Evolutionary conservation across 441 rosid genomes (phyloP).

Genomic region (Populus trichocarpa): DNA sequence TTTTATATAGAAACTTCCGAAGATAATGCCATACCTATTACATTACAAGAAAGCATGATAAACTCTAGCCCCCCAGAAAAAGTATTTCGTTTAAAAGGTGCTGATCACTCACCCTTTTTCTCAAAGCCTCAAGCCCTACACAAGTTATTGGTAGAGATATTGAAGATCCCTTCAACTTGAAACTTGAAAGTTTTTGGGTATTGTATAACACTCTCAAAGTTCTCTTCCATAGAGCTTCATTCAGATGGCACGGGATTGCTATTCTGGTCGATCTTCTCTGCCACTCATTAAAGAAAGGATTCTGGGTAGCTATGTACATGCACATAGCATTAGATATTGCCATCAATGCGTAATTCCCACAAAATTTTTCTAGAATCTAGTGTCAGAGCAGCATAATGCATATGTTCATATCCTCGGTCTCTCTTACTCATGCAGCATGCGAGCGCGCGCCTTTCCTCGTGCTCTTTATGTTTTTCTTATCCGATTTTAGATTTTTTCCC

Average conservation of each 20-base stretch:
- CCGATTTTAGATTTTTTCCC: no score
- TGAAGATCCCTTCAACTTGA: constrained; percentile 39
- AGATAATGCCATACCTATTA: constrained; percentile 68
- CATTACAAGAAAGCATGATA: constrained; percentile 68
- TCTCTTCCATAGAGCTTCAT: neutral
- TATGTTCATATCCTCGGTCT: no score
- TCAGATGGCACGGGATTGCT: constrained; percentile 1
- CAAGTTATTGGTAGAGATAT: constrained; percentile 68
- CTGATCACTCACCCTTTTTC: constrained; percentile 96
- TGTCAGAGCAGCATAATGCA: neutral
- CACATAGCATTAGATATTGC: constrained; percentile 7
- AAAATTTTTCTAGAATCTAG: neutral
- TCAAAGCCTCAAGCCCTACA: constrained; percentile 96
- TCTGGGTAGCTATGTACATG: constrained; percentile 13
- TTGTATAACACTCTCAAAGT: neutral
- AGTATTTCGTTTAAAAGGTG: constrained; percentile 70
- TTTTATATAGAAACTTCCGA: constrained; percentile 73
- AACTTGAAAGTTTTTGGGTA: constrained; percentile 19
- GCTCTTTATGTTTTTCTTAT: neutral
- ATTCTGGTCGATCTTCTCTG: neutral
- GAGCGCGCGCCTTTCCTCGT: neutral
- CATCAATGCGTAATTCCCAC: neutral
- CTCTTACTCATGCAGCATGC: no score
- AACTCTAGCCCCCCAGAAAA: constrained; percentile 68
- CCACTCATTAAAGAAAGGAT: constrained; percentile 3